Evolutionary conservation across 2,329 filamentous ascomycete species (phyloP), one percentile per base, ranked within the genome.

Genomic region (Pseudocercospora crystallina): DNA sequence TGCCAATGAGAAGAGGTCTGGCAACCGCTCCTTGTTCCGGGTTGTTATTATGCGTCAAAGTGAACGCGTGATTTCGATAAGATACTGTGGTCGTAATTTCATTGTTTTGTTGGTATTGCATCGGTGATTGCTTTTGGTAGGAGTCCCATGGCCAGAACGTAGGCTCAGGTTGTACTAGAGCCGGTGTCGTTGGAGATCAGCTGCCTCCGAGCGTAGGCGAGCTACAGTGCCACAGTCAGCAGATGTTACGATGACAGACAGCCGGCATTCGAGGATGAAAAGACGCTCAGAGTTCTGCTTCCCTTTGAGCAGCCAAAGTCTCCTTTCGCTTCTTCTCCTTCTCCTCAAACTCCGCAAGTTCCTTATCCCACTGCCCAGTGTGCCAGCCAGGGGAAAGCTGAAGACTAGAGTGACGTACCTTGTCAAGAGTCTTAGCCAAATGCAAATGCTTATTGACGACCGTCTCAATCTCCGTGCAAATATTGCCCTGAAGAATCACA

Each of bases 391-490:
- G 31, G 34, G 31, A 20, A n/a, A 26, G 20, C 7, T 26, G 20
- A 26, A 3, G 20, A 26, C 7, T 26, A 26, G 20, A 26, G 36
- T 46, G 47, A 64, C 62, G 51, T 58, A 68, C 71, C 63, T 76
- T 72, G 59, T 75, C 72, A 39, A 76, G 61, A 37, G 63, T 66
- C 56, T 56, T 66, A 43, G 70, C 69, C 51, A 75, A 44, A 33
- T 66, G 68, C 9, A 68, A 66, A 59, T 76, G 72, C 60, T 73
- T 72, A 34, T 64, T 64, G 17, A 75, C 72, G 30, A 76, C 73
- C 39, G 57, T 61, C 54, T 66, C 65, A 11, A 76, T 71, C 54
- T 69, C 66, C 29, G 69, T 63, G 41, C 65, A 68, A 8, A 71
- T 69, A 36, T 66, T 67, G 1, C 73, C 73, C 50, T 71, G 65